Base-by-base conservation (phyloP, 2,329 filamentous ascomycete species). In the Alternaria longipes region DNA sequence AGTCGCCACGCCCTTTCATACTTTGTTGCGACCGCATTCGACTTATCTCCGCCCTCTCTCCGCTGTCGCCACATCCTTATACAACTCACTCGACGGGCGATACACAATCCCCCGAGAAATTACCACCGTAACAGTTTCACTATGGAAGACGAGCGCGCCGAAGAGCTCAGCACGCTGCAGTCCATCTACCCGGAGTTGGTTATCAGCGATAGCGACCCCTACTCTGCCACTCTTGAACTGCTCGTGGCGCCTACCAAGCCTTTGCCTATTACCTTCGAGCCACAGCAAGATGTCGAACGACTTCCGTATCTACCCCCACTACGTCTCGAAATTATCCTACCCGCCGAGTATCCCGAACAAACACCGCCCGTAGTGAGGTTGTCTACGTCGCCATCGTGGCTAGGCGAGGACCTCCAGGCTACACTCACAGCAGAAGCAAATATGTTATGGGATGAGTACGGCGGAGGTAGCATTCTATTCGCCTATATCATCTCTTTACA, bases 101-200 rank as follows among this genome's bases (percentile, higher is more conserved):
- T 11, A 45, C 22, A 28, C 3, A n/a, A 26, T n/a, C 22, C 12
- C 7, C 12, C 26, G 41, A 44, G 20, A 44, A 9, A 14, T 28
- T 24, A 16, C 28, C 26, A 45, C 45, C 20, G 80, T 80, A 77
- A 72, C 70, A 71, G 70, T 14, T 38, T 54, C 8, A 54, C 63
- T n/a, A 7, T 59, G 11, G 83, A 85, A 18, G 87, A 89, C 71
- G 87, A 89, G 67, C 84, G 87, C 63, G 80, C 82, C 30, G 83
- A 88, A 67, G 87, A 90, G 76, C 79, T 90, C 47, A 83, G 81
- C 9, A 84, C 87, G 24, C 83, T 90, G 59, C 81, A 83, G 45
- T 86, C 87, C 51, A 90, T 90, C 58, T 90, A 83, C 61, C 87
- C 87, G 1, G 87, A 90, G 76, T 82, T 89, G 18, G 75, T 79